phyloP scores from a whole-genome alignment of 345 rosid genomes.

The Psidium friedrichsthalianum region DNA sequence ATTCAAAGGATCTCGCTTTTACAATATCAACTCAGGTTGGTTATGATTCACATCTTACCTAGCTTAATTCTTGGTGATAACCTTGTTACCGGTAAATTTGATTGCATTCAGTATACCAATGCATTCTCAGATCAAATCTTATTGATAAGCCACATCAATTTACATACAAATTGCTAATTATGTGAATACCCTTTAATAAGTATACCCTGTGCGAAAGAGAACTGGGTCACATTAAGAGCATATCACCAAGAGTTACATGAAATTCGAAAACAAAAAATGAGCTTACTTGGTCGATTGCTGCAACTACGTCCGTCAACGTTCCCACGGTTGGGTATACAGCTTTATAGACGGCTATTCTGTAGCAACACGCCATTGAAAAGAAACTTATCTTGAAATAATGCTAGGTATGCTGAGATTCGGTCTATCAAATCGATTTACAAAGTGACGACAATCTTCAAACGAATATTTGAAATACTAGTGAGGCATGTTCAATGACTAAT shows the following conservation, averaged over 20 bases:
- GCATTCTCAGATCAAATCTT: neutral
- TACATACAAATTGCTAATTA: neutral
- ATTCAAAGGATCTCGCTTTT: too few relatives aligned
- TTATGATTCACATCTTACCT: too few relatives aligned
- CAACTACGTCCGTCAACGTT: slow-evolving; percentile 68
- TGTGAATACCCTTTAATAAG: neutral
- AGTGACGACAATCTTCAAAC: neutral
- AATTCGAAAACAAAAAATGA: neutral
- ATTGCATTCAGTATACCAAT: neutral
- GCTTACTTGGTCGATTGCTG: slow-evolving; percentile 83
- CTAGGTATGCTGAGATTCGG: neutral
- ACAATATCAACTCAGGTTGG: neutral
- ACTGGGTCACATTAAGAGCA: neutral
- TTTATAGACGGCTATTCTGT: slow-evolving; percentile 77
- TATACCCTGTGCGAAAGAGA: neutral
- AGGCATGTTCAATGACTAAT: too few relatives aligned
- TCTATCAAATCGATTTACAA: neutral
- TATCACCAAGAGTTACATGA: neutral
- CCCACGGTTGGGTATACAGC: slow-evolving; percentile 73
- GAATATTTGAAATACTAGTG: neutral
- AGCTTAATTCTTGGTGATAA: neutral
- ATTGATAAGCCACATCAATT: neutral
- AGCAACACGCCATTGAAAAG: neutral
- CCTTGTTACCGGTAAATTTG: neutral
- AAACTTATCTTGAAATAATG: neutral